Conservation (phyloP, 805 yeast species). For the Saccharomycopsis olivae region DNA sequence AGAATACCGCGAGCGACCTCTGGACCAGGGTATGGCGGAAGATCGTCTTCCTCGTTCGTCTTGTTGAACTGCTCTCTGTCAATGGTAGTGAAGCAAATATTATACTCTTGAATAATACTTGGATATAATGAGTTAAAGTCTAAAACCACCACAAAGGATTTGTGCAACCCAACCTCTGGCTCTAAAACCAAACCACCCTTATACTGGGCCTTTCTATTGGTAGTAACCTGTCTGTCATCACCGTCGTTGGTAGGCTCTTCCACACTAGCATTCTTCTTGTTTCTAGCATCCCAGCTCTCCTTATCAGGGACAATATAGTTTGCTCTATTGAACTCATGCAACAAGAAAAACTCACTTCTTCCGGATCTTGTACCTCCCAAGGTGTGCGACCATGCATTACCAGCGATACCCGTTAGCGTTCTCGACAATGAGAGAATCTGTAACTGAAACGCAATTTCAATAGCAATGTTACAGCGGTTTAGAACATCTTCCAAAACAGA, state of each 20-base stretch:
- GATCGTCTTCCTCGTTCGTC: constrained; percentile 41
- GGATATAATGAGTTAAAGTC: constrained; percentile 97
- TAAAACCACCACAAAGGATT: constrained; percentile 84
- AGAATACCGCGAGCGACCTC: constrained; percentile 66
- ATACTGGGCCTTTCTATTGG: constrained; percentile 59
- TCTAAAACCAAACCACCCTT: constrained; percentile 95
- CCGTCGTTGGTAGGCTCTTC: constrained; percentile 20
- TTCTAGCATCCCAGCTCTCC: constrained; percentile 34
- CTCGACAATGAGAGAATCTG: constrained; percentile 85
- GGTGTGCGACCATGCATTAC: constrained; percentile 95
- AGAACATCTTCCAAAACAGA: constrained; percentile 64
- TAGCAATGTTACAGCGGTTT: constrained; percentile 55
- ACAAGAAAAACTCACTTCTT: constrained; percentile 82
- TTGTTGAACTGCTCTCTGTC: constrained; percentile 40
- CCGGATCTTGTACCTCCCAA: constrained; percentile 93
- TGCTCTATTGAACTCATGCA: constrained; percentile 80
- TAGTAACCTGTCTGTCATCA: constrained; percentile 34
- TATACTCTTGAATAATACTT: constrained; percentile 91
- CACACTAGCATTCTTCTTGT: constrained; percentile 21
- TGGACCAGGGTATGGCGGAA: constrained; percentile 59
- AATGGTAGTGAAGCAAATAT: constrained; percentile 94
- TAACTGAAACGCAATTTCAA: constrained; percentile 68
- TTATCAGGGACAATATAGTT: constrained; percentile 86
- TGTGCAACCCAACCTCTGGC: constrained; percentile 91
- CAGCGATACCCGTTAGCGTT: constrained; percentile 87